Base-by-base conservation (phyloP, 345 rosid genomes). In the Eutrema yunnanense region DNA sequence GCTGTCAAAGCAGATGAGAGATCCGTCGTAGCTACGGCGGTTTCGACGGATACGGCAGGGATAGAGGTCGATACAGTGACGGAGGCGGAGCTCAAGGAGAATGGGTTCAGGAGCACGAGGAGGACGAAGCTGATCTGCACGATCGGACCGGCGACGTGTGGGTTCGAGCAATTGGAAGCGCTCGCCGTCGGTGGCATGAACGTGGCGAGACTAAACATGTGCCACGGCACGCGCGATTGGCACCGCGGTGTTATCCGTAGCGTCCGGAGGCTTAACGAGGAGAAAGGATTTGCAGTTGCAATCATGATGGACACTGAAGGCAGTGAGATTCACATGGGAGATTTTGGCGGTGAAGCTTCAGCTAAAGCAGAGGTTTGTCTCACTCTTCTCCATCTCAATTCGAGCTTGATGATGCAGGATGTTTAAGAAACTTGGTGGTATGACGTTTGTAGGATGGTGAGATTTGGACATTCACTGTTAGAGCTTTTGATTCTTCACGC, bases 271-370 rank as follows among this genome's bases (percentile, higher is more conserved):
- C 83, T 96, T 72, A 96, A 96, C 66, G 97, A 90, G 65, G 98
- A 96, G 83, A 96, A 92, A 79, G 99, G 99, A 0, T 92, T 76
- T 57, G 98, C 99, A 0, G 99, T 96, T 37, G 99, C 99, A 2
- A 86, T 96, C 57, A 96, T 96, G 99, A 96, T 96, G 99, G 99
- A 96, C 50, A 96, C 99, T 22, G 98, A 96, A 86, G 99, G 99
- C 10, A 96, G 99, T 57, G 99, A 96, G 87, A 96, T 96, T 80
- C 99, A 90, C 75, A 96, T 96, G 99, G 97, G 92, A n/a, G 98
- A 96, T 72, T 86, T 96, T 1, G 96, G 96, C 41, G 96, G 97
- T 4, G 96, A 88, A 38, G 65, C 97, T 48, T 88, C 99, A 1
- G 90, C 78, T 58, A 96, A 90, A 81, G 83, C 99, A 38, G 99